These are phyloP conservation scores for Fusarium domesticum DNA, from an alignment of 2,329 filamentous ascomycete genomes.

Conservation along the genomic window DNA sequence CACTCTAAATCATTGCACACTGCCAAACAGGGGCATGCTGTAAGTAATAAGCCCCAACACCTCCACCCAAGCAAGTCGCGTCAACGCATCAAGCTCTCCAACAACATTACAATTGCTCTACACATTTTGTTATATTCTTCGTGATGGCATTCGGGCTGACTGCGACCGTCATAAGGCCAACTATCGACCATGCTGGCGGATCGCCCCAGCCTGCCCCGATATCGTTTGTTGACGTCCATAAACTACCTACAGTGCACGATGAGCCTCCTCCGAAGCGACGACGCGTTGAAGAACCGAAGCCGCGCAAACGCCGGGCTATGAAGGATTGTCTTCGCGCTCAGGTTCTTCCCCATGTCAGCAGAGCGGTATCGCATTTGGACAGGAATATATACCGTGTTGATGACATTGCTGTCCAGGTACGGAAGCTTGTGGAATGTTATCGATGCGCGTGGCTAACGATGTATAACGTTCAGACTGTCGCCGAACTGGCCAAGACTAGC, in stretches of 20 bases:
- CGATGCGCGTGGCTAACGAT: slow-evolving; percentile 6
- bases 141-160: slow-evolving; percentile 31
- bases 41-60: slow-evolving; percentile 16
- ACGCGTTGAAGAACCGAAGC: slow-evolving; percentile 9
- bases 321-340: slow-evolving; percentile 30
- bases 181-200: slow-evolving; percentile 31
- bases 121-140: slow-evolving; percentile 3
- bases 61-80: slow-evolving; percentile 2
- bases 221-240: slow-evolving; percentile 2
- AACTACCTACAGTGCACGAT: slow-evolving; percentile 8
- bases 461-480: slow-evolving; percentile 16
- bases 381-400: slow-evolving; percentile 22
- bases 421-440: neutral
- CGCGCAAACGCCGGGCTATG: slow-evolving; percentile 2
- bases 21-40: slow-evolving; percentile 17
- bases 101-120: neutral
- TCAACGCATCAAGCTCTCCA: slow-evolving; percentile 4
- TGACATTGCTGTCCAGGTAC: slow-evolving; percentile 33
- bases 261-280: slow-evolving; percentile 32
- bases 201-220: slow-evolving; percentile 12
- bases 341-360: slow-evolving; percentile 34
- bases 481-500: slow-evolving; percentile 16
- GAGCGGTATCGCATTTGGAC: slow-evolving; percentile 26
- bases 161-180: slow-evolving; percentile 23
- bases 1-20: slow-evolving; percentile 13